These are phyloP conservation scores for Xerocomellus intermedius DNA, from an alignment of 768 basidiomycete species.

Conservation along the genomic window DNA sequence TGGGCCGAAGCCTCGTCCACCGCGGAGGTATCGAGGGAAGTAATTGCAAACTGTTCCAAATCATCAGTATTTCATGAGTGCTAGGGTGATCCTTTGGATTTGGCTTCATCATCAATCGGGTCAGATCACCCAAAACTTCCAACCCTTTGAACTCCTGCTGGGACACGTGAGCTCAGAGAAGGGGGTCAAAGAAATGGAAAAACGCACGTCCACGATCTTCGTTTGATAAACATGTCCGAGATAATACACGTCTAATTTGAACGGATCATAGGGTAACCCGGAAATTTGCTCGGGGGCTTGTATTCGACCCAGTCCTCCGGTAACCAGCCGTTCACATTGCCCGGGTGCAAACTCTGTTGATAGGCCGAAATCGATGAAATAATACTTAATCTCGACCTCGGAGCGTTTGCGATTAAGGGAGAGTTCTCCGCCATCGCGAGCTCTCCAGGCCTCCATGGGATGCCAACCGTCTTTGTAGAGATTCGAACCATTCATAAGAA, in stretches of 20 bases:
- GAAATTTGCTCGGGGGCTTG: slow-evolving; percentile 24
- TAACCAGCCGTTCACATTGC: not conserved
- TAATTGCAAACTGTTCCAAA: slow-evolving; percentile 9
- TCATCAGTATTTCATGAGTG: not conserved
- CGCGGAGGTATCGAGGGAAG: slow-evolving; percentile 1
- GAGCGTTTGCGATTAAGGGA: slow-evolving; percentile 26
- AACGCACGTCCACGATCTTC: slow-evolving; percentile 16
- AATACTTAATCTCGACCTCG: slow-evolving; percentile 29
- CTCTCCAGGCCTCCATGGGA: slow-evolving; percentile 7
- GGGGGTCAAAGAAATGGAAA: not conserved
- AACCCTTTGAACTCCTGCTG: slow-evolving; percentile 9
- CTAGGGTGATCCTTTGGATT: slow-evolving; percentile 6
- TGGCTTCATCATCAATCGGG: slow-evolving; percentile 2
- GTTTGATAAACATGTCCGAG: slow-evolving; percentile 25
- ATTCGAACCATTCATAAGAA: slow-evolving; percentile 30
- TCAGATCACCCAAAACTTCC: not conserved
- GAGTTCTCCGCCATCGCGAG: slow-evolving; percentile 14
- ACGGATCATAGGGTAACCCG: slow-evolving; percentile 26
- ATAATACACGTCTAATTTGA: slow-evolving; percentile 30
- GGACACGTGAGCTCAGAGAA: not conserved
- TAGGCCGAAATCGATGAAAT: slow-evolving; percentile 37
- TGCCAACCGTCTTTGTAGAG: slow-evolving; percentile 32
- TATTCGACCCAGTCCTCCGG: slow-evolving; percentile 8
- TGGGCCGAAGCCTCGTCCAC: slow-evolving; percentile 9
- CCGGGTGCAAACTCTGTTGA: slow-evolving; percentile 27